Conservation (phyloP, 768 basidiomycete genomes). For the Suillus cothurnatus region DNA sequence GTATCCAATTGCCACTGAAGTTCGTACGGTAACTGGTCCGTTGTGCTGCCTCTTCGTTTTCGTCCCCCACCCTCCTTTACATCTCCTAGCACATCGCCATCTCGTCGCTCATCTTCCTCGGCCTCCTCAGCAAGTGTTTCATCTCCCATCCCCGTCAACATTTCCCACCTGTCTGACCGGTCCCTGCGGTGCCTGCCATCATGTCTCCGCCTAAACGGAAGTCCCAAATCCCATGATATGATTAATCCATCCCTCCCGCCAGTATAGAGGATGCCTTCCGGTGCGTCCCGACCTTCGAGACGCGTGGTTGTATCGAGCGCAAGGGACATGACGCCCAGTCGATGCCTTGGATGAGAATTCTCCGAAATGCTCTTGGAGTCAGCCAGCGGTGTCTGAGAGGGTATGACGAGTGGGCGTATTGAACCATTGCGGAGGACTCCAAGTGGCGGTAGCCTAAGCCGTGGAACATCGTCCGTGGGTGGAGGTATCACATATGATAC, state of each 20-base stretch:
- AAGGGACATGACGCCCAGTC: constrained; percentile 84
- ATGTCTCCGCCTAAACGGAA: constrained; percentile 57
- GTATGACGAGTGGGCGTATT: constrained; percentile 66
- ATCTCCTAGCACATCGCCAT: constrained; percentile 79
- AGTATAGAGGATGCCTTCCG: constrained; percentile 88
- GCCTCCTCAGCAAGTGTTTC: constrained; percentile 65
- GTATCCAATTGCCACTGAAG: constrained; percentile 80
- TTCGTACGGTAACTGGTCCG: constrained; percentile 57
- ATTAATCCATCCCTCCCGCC: constrained; percentile 89
- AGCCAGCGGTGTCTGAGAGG: constrained; percentile 30
- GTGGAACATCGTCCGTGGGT: constrained; percentile 60
- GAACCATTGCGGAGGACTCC: constrained; percentile 66
- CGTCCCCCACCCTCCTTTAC: constrained; percentile 47
- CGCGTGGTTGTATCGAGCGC: constrained; percentile 85
- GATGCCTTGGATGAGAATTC: constrained; percentile 70
- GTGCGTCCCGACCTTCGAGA: constrained; percentile 61
- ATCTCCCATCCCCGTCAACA: constrained; percentile 83
- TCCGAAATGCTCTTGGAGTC: constrained; percentile 10
- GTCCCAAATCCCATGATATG: constrained; percentile 83
- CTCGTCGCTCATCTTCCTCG: constrained; percentile 68
- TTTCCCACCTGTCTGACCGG: constrained; percentile 63
- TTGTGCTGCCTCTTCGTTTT: constrained; percentile 33
- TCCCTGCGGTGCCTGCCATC: constrained; percentile 19
- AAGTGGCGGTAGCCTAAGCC: constrained; percentile 70
- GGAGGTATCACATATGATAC: constrained; percentile 89